These are phyloP conservation scores for Climacium dendroides DNA, from an alignment of 225 moss, liverwort and hornwort genomes.

Conservation along the genomic window DNA sequence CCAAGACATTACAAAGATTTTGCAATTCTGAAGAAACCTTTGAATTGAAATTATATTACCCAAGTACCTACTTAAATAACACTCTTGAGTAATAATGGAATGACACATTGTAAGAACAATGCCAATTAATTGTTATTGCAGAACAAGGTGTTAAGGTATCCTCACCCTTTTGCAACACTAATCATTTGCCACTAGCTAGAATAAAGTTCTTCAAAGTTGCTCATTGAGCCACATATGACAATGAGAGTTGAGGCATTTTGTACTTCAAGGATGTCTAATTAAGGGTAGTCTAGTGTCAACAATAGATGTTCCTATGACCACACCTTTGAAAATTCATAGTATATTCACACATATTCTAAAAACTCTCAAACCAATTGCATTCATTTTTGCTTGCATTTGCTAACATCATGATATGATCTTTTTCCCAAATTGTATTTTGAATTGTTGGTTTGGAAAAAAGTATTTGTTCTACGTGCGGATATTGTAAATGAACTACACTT, in stretches of 20 bases:
- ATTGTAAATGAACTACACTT: not conserved
- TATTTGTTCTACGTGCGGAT: fast-evolving
- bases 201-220: fast-evolving
- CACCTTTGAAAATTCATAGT: not conserved
- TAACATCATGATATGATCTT: not conserved
- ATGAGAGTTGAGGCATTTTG: too few relatives aligned
- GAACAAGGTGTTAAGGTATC: too few relatives aligned
- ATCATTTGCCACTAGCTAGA: fast-evolving
- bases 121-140: not conserved
- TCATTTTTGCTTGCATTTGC: not conserved
- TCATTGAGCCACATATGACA: not conserved
- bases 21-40: not conserved
- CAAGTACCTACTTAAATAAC: not conserved
- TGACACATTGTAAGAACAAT: not conserved
- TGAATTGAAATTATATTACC: not conserved
- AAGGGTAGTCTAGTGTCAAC: not conserved
- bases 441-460: not conserved
- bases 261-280: too few relatives aligned
- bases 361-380: not conserved
- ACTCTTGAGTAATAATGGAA: not conserved
- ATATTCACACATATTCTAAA: not conserved
- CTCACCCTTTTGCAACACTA: too few relatives aligned
- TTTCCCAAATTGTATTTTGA: fast-evolving
- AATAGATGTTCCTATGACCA: not conserved
- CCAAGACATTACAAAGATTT: not conserved